phyloP scores from a whole-genome alignment of 176 grass and related monocot species.

The Hsuehochloa calcarea region DNA sequence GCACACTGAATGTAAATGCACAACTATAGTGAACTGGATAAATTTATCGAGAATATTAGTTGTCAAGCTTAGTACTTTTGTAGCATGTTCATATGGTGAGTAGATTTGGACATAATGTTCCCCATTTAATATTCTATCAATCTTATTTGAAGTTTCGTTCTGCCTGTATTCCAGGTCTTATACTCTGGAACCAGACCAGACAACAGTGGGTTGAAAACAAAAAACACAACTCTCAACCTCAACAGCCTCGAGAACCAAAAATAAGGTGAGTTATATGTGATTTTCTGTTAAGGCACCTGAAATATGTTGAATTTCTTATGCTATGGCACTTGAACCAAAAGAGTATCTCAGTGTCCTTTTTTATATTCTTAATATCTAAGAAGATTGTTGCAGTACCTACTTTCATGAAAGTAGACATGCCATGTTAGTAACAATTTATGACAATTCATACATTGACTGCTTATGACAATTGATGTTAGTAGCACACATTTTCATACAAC shows the following conservation, averaged over 20 bases:
- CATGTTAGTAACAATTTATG: too few species aligned
- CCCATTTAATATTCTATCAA: neutral
- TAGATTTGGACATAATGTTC: neutral
- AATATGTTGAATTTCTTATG: neutral
- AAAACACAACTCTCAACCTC: constrained; percentile 34
- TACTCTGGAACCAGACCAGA: constrained; percentile 86
- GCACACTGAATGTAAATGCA: neutral
- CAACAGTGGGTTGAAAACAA: constrained; percentile 79
- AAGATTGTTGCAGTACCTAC: neutral
- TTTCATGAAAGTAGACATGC: neutral
- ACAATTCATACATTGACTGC: neutral
- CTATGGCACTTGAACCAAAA: neutral
- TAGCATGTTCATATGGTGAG: neutral
- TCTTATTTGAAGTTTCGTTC: constrained; percentile 9
- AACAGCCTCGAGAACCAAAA: constrained; percentile 65
- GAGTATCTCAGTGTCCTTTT: neutral
- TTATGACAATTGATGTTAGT: neutral
- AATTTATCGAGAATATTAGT: neutral
- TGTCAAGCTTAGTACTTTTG: neutral
- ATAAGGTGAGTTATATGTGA: constrained; percentile 54
- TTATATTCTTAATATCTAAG: neutral
- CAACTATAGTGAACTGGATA: neutral
- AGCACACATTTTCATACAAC: neutral
- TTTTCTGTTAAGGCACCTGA: neutral
- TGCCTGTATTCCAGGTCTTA: constrained; percentile 49